Evolutionary conservation across 257 asterid species (phyloP).

Genomic region (Echium plantagineum): DNA sequence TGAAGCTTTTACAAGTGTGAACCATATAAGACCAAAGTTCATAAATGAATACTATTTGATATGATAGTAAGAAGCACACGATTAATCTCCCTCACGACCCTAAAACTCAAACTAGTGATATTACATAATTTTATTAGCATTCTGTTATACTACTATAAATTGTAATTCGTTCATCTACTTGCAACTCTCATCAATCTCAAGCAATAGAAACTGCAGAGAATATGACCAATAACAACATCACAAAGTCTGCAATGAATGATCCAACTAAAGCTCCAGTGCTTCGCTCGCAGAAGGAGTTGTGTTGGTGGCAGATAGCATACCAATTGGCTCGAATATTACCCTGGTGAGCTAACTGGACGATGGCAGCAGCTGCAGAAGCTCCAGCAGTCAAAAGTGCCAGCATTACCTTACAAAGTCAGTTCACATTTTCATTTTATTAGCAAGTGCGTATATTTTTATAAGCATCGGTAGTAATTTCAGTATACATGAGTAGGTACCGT

Average conservation of each 20-base stretch:
- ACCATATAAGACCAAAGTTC: not conserved
- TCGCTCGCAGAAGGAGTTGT: constrained; percentile 56
- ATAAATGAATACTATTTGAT: not conserved
- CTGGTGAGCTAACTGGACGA: constrained; percentile 75
- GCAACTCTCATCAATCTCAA: not conserved
- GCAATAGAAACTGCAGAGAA: constrained; percentile 25
- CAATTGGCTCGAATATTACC: constrained; percentile 59
- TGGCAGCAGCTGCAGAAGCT: constrained; percentile 77
- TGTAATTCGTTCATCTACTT: too few relatives aligned
- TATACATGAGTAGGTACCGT: constrained; percentile 24
- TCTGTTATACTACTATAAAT: not conserved
- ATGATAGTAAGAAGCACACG: not conserved
- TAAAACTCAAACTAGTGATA: not conserved
- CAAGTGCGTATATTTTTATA: not conserved
- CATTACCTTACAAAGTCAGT: constrained; percentile 5
- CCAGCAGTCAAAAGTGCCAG: constrained; percentile 46
- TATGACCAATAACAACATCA: constrained; percentile 34
- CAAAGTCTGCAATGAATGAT: constrained; percentile 40
- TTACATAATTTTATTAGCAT: not conserved
- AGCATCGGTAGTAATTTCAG: not conserved
- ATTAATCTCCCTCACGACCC: not conserved
- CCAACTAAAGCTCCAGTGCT: constrained; percentile 60
- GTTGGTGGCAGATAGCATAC: constrained; percentile 74
- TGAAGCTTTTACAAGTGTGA: not conserved
- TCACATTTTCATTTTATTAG: not conserved